Base-by-base conservation (phyloP, 2,329 filamentous ascomycete genomes). In the Acarospora socialis region DNA sequence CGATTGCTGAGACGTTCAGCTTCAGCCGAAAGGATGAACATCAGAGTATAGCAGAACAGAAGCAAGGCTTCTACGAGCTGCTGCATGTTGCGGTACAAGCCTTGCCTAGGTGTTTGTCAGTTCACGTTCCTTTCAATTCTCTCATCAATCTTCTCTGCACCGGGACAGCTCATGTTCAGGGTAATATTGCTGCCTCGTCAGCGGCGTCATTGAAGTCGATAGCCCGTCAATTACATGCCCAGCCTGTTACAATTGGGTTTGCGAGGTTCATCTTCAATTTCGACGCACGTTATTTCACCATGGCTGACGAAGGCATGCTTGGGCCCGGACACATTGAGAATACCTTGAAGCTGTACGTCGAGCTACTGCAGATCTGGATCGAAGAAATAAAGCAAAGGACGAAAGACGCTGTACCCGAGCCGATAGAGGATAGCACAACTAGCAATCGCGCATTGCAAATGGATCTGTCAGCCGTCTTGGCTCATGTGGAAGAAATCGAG, bases 191-290 rank as follows among this genome's bases (percentile, higher is more conserved):
- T 1, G 71, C 74, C 25, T 94, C 90, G 1, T 95, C 92, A 1
- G 81, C 84, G 3, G 80, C 86, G 44, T 94, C 90, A 1, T 59
- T 98, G 10, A 95, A 94, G 52, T 87, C 87, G 0, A 98, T 98
- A 46, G 90, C 92, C 7, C 71, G 81, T 19, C 90, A 98, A 48
- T 81, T 79, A 5, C 81, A 93, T 55, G 86, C 90, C 0, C 84
- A 98, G 45, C 81, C 90, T 53, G 90, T 98, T 3, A 93, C 86
- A 0, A 93, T 92, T 56, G 87, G 90, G 0, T 98, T 98, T 56
- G 82, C 90, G 21, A 70, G 86, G 16, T 98, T 95, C 56, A 98
- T 98, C 32, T 98, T 98, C 61, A 93, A 90, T 45, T 98, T 95
- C 52, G 92, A 98, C 53, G 86, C 92, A 43, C 76, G 86, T 15